Evolutionary conservation across 495 filamentous ascomycete species (phyloP).

Genomic region (Penicillium longicatenatum): DNA sequence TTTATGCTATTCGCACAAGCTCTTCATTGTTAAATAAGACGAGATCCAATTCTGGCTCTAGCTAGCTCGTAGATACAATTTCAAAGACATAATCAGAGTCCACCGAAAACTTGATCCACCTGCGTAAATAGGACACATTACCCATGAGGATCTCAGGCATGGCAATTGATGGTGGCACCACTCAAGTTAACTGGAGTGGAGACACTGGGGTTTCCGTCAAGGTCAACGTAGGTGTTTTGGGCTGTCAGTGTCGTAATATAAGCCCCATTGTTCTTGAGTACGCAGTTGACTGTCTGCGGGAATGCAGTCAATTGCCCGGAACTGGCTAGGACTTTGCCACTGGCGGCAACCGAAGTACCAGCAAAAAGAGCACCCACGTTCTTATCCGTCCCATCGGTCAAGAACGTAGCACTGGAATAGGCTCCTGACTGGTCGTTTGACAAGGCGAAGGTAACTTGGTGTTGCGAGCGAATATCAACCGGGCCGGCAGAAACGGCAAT

Average conservation of each 20-base stretch:
- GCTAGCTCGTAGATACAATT: too few relatives aligned
- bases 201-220: slow-evolving; percentile 18
- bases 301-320: slow-evolving; percentile 1
- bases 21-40: too few relatives aligned
- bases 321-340: background rate
- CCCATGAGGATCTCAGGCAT: background rate
- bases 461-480: slow-evolving; percentile 3
- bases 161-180: slow-evolving; percentile 2
- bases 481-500: slow-evolving; percentile 11
- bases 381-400: slow-evolving; percentile 4
- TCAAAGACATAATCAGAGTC: too few relatives aligned
- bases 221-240: slow-evolving; percentile 13
- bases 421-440: slow-evolving; percentile 20
- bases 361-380: background rate
- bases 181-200: slow-evolving; percentile 15
- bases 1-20: too few relatives aligned
- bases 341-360: background rate
- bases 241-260: slow-evolving; percentile 13
- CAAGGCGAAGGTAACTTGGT: slow-evolving; percentile 15
- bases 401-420: slow-evolving; percentile 10
- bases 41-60: too few relatives aligned
- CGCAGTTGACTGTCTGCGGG: slow-evolving; percentile 5
- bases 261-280: slow-evolving; percentile 6
- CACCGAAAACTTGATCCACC: too few relatives aligned
- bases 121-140: too few relatives aligned